Base-by-base conservation (phyloP, 1,284 basidiomycete genomes). In the Sporisorium graminicola region DNA sequence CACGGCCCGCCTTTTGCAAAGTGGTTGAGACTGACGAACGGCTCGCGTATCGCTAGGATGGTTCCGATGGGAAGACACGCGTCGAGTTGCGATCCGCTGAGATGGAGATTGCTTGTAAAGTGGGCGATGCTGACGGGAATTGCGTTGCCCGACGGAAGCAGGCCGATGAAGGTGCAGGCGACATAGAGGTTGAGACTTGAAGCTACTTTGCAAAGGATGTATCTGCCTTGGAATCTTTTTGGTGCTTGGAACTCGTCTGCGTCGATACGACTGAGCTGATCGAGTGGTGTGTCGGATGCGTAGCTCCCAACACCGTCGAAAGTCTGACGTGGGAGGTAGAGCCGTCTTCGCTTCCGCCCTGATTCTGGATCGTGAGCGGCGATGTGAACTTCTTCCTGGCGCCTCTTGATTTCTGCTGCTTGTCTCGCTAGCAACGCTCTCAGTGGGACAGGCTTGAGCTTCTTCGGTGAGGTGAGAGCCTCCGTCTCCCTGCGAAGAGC, bases 91-190 rank as follows among this genome's bases (percentile, higher is more conserved):
- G 58, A n/a, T 8, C 59, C 70, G 16, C 68, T 61, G 13, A 79
- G 67, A 26, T 59, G 68, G 12, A 84, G 64, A 47, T 81, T 58
- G 43, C 73, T 70, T 31, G 82, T 83, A 43, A 84, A 83, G 60
- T 85, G 81, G 16, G 77, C 74, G 40, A 85, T 72, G 49, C 74
- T 77, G 51, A 85, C 58, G 1, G 83, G 77, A 0, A 84, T 52
- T 4, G 78, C 78, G 10, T 57, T 58, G 9, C 82, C 82, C 0
- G 64, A 63, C 1, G 79, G 79, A 0, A 81, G 63, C 6, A 71
- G 37, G 20, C 67, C 82, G 42, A 82, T 74, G 49, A 85, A 81
- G 9, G 71, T 78, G 54, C 78, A 78, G 31, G 75, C 66, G 14
- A 78, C 77, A 43, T 85, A 85, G 31, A 82, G 58, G 42, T 74